These are phyloP conservation scores for Myriosclerotinia scirpicola DNA, from an alignment of 2,329 filamentous ascomycete species.

Conservation along the genomic window DNA sequence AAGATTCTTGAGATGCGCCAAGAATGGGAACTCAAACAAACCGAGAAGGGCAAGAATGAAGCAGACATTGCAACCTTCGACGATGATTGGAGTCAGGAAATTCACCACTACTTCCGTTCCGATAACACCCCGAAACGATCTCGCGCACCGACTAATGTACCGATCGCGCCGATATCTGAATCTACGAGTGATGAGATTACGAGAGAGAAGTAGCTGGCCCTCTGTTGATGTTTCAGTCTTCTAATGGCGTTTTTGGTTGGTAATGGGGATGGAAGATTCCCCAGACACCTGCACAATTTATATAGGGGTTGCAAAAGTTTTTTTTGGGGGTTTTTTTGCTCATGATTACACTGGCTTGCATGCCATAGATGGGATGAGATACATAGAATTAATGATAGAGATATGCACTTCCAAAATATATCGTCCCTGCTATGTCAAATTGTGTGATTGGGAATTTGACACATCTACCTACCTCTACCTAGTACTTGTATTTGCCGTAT, in stretches of 20 bases:
- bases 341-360: not conserved
- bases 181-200: constrained; percentile 19
- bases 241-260: constrained; percentile 1
- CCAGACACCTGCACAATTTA: not conserved
- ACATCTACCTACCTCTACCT: not conserved
- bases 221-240: not conserved
- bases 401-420: not conserved
- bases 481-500: no score
- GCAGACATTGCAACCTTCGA: constrained; percentile 25
- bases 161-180: not conserved
- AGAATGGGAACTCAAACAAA: constrained; percentile 60
- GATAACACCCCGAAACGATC: constrained; percentile 15
- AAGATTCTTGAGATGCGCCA: constrained; percentile 79
- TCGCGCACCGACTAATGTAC: not conserved
- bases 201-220: constrained; percentile 2
- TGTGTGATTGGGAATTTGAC: not conserved
- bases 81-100: constrained; percentile 33
- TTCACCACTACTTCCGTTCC: constrained; percentile 34
- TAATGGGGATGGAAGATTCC: not conserved
- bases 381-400: constrained; percentile 7
- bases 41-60: constrained; percentile 40
- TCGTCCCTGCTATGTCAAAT: not conserved
- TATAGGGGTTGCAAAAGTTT: not conserved
- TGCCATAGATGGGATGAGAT: not conserved
- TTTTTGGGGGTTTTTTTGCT: not conserved